A percentile compares a stretch with the other conserved stretches of the same genome.
These are phyloP conservation scores for Boletus reticulatus DNA, from an alignment of 768 basidiomycete species.

Conservation along the genomic window DNA sequence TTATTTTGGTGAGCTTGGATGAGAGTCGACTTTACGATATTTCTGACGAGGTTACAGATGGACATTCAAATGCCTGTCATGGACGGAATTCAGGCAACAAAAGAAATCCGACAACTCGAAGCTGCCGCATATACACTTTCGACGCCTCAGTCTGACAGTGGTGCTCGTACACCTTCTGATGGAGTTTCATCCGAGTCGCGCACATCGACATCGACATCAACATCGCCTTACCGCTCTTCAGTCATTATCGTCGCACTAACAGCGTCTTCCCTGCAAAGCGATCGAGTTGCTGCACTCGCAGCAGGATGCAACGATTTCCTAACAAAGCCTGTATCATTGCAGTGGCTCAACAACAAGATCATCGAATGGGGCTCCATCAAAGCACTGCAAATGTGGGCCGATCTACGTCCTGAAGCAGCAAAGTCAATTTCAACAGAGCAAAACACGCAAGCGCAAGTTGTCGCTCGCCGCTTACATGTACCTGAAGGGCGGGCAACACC, in stretches of 20 bases:
- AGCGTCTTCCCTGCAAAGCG: conserved; percentile 90
- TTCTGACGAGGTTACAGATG: conserved; percentile 63
- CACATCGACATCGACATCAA: conserved; percentile 30
- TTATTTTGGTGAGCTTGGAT: conserved; percentile 74
- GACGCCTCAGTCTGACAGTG: conserved; percentile 59
- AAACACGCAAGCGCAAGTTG: conserved; percentile 44
- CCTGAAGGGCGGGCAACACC: conserved; percentile 46
- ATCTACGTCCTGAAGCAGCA: conserved; percentile 61
- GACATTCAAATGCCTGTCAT: conserved; percentile 99
- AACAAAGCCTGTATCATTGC: conserved; percentile 92
- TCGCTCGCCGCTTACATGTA: conserved; percentile 47
- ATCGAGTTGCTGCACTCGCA: conserved; percentile 95
- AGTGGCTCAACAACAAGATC: conserved; percentile 97
- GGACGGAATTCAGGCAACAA: conserved; percentile 97
- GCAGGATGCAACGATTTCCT: conserved; percentile 99
- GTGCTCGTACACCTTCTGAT: conserved; percentile 52
- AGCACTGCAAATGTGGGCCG: conserved; percentile 90
- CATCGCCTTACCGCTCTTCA: conserved; percentile 81
- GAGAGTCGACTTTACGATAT: not conserved
- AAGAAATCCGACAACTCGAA: conserved; percentile 89
- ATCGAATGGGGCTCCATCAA: conserved; percentile 99
- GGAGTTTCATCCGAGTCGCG: conserved; percentile 46
- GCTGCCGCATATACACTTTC: conserved; percentile 66
- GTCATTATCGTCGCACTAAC: conserved; percentile 99
- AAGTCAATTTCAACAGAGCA: conserved; percentile 46